phyloP scores from a whole-genome alignment of 1,139 yeast genomes.

The Magnusiomyces tetraspermus region DNA sequence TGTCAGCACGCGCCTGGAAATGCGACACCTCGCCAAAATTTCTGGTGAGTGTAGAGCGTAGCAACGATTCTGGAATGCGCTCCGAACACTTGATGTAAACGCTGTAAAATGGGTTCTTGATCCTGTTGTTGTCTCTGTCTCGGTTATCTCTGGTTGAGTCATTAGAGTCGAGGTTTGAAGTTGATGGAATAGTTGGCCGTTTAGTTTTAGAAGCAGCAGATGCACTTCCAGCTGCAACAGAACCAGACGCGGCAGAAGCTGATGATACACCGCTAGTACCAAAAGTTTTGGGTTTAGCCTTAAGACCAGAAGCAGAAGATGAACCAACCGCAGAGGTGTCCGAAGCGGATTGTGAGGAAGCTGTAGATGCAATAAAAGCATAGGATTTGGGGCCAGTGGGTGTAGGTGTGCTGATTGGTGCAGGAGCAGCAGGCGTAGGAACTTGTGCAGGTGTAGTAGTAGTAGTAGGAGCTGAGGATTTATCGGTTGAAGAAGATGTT shows the following conservation, averaged over 20 bases:
- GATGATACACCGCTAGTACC: no score
- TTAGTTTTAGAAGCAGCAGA: background rate
- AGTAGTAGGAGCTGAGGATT: no score
- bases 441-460: no score
- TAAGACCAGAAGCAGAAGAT: conserved; percentile 1
- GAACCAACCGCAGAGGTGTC: no score
- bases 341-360: conserved; percentile 11
- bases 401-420: background rate
- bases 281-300: conserved; percentile 7
- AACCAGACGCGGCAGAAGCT: conserved; percentile 5
- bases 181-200: background rate
- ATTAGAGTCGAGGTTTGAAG: background rate
- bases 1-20: background rate
- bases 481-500: no score
- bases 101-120: background rate
- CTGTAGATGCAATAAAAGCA: conserved; percentile 8
- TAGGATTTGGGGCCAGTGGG: conserved; percentile 10
- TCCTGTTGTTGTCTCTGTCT: background rate
- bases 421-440: background rate
- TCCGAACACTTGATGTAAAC: background rate
- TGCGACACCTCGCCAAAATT: background rate
- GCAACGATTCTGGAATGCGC: background rate
- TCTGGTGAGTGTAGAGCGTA: background rate
- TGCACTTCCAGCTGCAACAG: no score
- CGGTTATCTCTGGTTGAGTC: background rate